Conservation (phyloP, 805 yeast genomes). For the Candida michaelii region DNA sequence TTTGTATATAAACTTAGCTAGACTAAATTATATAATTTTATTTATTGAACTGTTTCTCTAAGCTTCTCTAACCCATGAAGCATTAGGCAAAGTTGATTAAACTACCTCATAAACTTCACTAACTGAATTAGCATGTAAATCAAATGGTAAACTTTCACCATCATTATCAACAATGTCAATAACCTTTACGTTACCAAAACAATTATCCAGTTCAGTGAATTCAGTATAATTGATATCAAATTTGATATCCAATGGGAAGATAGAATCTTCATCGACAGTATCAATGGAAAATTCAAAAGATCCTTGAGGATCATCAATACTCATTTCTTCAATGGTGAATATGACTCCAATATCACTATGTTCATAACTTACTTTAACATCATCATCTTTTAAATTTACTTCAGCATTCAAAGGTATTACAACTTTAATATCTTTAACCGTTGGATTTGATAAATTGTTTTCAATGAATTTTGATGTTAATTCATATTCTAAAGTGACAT, state of each 20-base stretch:
- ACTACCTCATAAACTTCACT: conserved; percentile 57
- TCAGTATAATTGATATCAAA: conserved; percentile 52
- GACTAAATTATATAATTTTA: conserved; percentile 14
- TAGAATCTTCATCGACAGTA: conserved; percentile 72
- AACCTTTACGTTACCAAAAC: conserved; percentile 67
- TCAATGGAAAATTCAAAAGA: conserved; percentile 76
- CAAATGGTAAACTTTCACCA: conserved; percentile 65
- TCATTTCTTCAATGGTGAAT: conserved; percentile 59
- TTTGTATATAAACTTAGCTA: not conserved
- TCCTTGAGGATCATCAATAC: conserved; percentile 57
- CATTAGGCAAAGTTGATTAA: too few species aligned
- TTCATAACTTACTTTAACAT: conserved; percentile 49
- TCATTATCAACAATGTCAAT: conserved; percentile 55
- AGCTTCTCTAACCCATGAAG: not conserved
- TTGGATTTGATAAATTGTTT: conserved; percentile 13
- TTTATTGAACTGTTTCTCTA: not conserved
- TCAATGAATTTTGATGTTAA: conserved; percentile 42
- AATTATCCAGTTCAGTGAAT: conserved; percentile 39
- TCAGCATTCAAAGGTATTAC: conserved; percentile 66
- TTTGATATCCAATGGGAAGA: conserved; percentile 83
- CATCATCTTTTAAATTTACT: conserved; percentile 48
- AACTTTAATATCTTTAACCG: conserved; percentile 51
- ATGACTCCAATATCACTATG: conserved; percentile 68
- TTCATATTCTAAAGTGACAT: conserved; percentile 89
- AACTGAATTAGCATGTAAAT: conserved; percentile 55